phyloP scores from a whole-genome alignment of 2,329 filamentous ascomycete species.

The Botrytis elliptica region DNA sequence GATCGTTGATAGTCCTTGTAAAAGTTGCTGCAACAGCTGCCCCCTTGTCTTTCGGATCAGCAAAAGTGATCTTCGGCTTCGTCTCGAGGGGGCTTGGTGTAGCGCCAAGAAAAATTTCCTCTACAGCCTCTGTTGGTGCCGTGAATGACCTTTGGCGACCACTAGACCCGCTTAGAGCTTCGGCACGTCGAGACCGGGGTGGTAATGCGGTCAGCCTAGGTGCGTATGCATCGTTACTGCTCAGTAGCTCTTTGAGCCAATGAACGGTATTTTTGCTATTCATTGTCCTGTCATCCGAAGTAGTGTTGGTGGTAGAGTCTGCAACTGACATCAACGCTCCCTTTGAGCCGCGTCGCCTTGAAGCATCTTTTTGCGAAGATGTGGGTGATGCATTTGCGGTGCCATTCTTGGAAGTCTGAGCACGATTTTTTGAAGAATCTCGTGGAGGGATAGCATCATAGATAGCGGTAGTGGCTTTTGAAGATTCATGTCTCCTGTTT shows the following conservation, averaged over 20 bases:
- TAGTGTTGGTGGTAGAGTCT: slow-evolving; percentile 15
- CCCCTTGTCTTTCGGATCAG: slow-evolving; percentile 19
- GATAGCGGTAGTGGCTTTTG: slow-evolving; percentile 12
- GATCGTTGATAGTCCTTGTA: slow-evolving; percentile 39
- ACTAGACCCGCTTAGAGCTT: slow-evolving; percentile 16
- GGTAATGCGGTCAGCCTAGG: slow-evolving; percentile 35
- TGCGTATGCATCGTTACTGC: slow-evolving; percentile 32
- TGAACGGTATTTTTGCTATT: slow-evolving; percentile 31
- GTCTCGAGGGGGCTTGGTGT: slow-evolving; percentile 18
- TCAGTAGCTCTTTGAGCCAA: slow-evolving; percentile 36
- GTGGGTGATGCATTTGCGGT: slow-evolving; percentile 23
- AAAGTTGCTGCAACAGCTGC: slow-evolving; percentile 35
- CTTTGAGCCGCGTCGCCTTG: slow-evolving; percentile 1
- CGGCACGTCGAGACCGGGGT: slow-evolving; percentile 27
- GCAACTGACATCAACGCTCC: slow-evolving; percentile 5
- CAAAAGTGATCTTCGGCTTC: slow-evolving; percentile 13
- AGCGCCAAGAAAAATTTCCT: slow-evolving; percentile 26
- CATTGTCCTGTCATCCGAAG: slow-evolving; percentile 23
- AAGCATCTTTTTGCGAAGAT: slow-evolving; percentile 9
- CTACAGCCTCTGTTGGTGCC: slow-evolving; percentile 21
- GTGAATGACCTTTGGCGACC: slow-evolving; percentile 23
- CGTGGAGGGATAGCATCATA: slow-evolving; percentile 17
- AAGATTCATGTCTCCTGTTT: slow-evolving; percentile 22
- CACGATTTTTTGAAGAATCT: slow-evolving; percentile 29
- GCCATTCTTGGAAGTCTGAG: slow-evolving; percentile 16